Base-by-base conservation (phyloP, 345 rosid genomes). In the Gynandropsis gynandra region DNA sequence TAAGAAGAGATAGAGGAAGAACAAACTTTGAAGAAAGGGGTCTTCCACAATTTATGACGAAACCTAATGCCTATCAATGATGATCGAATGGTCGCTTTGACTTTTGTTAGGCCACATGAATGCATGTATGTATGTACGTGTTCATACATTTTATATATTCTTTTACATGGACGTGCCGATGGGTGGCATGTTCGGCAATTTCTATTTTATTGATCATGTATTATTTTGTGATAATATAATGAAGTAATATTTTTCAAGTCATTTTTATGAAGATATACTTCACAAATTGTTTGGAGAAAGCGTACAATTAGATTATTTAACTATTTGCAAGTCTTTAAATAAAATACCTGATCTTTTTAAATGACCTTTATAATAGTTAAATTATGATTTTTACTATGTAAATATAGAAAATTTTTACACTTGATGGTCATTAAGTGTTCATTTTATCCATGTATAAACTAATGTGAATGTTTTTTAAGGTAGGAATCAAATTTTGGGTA, bases 81-180 rank as follows among this genome's bases (percentile, higher is more conserved):
- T 43, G 36, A 29, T 35, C 36, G 50, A 20, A 52, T 64, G 69
- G 35, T 27, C 56, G 19, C 29, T 37, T 51, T 58, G 69, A 58
- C 69, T 51, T 42, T 64, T 31, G 58, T 57, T 27, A 57, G 48
- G 50, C 69, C 69, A 64, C 44, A 64, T 29, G 36, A 35, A 50
- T 24, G 42, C 40, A 27, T 52, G 40, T 14, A 55, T 21, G 24
- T 21, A 11, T 32, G 20, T 48, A 46, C 9, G 31, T 12, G 11
- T 17, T 5, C 10, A 55, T 18, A 32, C 33, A 35, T 44, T 34
- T 56, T 55, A n/a, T n/a, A 42, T 42, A 13, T 44, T 27, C n/a
- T 8, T 17, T 24, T 35, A 35, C 27, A 12, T 49, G 35, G 42
- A 64, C 58, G 58, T 64, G 59, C 54, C 37, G 50, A 51, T 51